A percentile compares a stretch with the other conserved stretches of the same genome.
These are phyloP conservation scores for Harringtonia lauricola DNA, from an alignment of 2,329 filamentous ascomycete genomes.

Conservation along the genomic window DNA sequence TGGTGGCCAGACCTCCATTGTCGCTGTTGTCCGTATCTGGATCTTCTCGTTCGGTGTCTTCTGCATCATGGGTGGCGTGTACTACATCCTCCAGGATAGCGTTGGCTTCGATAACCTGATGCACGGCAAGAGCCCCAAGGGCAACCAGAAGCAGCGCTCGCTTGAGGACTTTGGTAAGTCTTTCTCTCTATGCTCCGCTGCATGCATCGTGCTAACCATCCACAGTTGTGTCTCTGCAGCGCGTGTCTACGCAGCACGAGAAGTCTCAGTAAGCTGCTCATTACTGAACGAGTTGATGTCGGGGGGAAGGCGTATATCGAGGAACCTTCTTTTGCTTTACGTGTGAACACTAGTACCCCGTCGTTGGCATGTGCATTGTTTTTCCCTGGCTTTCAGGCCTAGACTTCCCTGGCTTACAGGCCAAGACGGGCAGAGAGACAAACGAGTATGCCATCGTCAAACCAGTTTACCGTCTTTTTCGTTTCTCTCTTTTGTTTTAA, in stretches of 20 bases:
- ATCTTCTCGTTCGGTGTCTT: slow-evolving; percentile 86
- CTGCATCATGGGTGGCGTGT: slow-evolving; percentile 58
- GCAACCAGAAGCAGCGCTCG: slow-evolving; percentile 70
- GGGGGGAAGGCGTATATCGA: slow-evolving; percentile 10
- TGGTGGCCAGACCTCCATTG: slow-evolving; percentile 53
- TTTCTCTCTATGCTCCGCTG: neutral
- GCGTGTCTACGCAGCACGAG: slow-evolving; percentile 86
- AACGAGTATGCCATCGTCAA: slow-evolving; percentile 1
- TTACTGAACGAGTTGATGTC: slow-evolving; percentile 18
- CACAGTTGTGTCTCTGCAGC: slow-evolving; percentile 79
- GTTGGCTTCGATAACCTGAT: slow-evolving; percentile 82
- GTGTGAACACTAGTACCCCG: slow-evolving; percentile 7
- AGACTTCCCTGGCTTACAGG: no score
- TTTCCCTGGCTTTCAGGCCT: neutral
- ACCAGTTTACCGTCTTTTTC: slow-evolving; percentile 13
- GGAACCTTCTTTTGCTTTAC: slow-evolving; percentile 12
- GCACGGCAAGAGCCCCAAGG: slow-evolving; percentile 79
- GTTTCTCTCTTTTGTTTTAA: slow-evolving; percentile 22
- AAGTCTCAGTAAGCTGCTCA: slow-evolving; percentile 54
- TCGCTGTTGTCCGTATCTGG: slow-evolving; percentile 81
- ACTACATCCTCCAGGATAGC: slow-evolving; percentile 75
- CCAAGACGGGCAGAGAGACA: no score
- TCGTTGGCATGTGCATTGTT: slow-evolving; percentile 1
- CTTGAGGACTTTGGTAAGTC: slow-evolving; percentile 81
- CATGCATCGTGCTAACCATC: slow-evolving; percentile 7